Conservation (phyloP, 768 basidiomycete genomes). For the Lactifluus echinatus region DNA sequence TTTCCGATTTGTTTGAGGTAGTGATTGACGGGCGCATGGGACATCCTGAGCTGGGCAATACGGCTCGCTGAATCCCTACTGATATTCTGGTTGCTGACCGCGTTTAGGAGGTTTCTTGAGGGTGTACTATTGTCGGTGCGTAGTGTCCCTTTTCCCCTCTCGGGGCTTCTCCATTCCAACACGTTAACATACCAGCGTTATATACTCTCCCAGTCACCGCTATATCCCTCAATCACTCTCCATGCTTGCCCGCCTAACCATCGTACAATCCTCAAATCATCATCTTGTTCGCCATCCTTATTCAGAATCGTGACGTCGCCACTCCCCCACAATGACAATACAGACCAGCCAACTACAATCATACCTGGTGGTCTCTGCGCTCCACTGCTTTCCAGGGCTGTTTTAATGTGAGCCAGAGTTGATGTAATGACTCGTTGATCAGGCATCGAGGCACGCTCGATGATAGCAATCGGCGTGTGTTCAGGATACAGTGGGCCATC, state of each 20-base stretch:
- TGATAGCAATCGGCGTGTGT: constrained; percentile 78
- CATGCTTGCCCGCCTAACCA: constrained; percentile 61
- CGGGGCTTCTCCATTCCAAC: no score
- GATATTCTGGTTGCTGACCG: no score
- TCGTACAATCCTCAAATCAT: constrained; percentile 38
- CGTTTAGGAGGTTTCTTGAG: no score
- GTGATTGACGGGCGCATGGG: no score
- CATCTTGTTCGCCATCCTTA: constrained; percentile 35
- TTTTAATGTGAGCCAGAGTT: constrained; percentile 63
- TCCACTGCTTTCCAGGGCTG: constrained; percentile 62
- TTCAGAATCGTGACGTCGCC: constrained; percentile 71
- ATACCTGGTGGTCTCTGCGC: constrained; percentile 94
- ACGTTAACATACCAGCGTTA: not conserved
- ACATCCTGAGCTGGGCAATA: no score
- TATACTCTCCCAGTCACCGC: constrained; percentile 31
- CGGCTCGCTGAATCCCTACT: no score
- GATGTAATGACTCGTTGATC: constrained; percentile 83
- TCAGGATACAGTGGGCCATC: constrained; percentile 59
- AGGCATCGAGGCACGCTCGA: constrained; percentile 89
- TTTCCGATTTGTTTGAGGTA: no score
- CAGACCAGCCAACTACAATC: constrained; percentile 92
- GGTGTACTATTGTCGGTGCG: no score
- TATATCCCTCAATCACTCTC: constrained; percentile 59
- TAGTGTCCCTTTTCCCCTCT: no score
- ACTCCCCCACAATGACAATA: constrained; percentile 61